Conservation (phyloP, 352 stramenopile species). For the Phytophthora podocarpi region DNA sequence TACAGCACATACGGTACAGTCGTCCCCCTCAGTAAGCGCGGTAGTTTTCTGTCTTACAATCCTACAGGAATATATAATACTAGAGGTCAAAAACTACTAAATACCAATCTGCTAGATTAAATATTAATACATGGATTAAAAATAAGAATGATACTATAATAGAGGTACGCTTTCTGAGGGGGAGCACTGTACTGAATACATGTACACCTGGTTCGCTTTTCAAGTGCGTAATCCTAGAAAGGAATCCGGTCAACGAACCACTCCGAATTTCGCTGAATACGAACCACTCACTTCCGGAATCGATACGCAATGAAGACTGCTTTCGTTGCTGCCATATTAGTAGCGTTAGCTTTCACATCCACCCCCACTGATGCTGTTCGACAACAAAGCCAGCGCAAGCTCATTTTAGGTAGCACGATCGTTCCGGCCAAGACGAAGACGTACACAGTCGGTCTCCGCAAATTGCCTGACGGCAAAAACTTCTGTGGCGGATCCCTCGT, state of each 20-base stretch:
- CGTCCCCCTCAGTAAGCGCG: no score
- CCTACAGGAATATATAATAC: no score
- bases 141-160: no score
- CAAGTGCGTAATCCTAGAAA: no score
- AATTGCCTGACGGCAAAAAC: background rate
- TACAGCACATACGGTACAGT: no score
- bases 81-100: no score
- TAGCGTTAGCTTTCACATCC: background rate
- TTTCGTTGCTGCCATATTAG: background rate
- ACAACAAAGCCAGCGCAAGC: slow-evolving; percentile 5
- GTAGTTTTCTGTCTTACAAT: no score
- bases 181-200: no score
- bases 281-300: background rate
- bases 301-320: background rate
- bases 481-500: slow-evolving; percentile 12
- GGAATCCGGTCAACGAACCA: background rate
- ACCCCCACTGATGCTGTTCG: background rate
- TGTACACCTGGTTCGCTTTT: background rate
- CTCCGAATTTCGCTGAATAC: background rate
- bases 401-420: slow-evolving; percentile 6
- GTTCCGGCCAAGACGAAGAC: slow-evolving; percentile 6
- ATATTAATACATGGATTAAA: no score
- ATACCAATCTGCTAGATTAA: no score
- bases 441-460: slow-evolving; percentile 10
- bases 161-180: no score